A percentile compares a stretch with the other conserved stretches of the same genome.
Conservation (phyloP, 176 grass and related monocot genomes). For the Saccharum spontaneum region DNA sequence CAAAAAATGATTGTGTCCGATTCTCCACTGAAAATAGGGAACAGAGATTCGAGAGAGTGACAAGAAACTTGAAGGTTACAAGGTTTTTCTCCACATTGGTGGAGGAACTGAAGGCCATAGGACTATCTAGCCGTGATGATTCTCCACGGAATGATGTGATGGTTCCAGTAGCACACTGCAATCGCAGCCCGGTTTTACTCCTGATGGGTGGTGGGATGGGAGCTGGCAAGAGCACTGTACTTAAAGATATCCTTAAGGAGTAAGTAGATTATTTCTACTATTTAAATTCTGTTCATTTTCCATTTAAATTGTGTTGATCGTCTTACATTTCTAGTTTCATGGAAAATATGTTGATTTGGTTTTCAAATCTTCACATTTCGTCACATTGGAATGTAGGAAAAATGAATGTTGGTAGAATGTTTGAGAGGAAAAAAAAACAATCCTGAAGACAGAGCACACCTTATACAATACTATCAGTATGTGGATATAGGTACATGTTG, state of each 20-base stretch:
- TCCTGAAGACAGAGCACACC: not conserved
- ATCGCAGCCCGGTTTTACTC: constrained; percentile 83
- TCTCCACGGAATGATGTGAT: constrained; percentile 63
- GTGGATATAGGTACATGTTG: not conserved
- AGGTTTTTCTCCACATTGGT: constrained; percentile 85
- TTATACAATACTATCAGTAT: not conserved
- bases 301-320: not conserved
- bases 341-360: not conserved
- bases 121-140: constrained; percentile 39
- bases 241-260: constrained; percentile 89
- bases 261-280: constrained; percentile 39
- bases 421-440: not conserved
- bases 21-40: constrained; percentile 52
- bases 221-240: constrained; percentile 96
- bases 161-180: constrained; percentile 67
- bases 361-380: not conserved
- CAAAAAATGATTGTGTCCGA: not conserved
- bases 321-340: not conserved
- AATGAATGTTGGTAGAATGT: not conserved
- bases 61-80: constrained; percentile 73
- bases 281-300: not conserved
- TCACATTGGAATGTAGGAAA: not conserved
- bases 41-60: constrained; percentile 76
- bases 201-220: constrained; percentile 97
- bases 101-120: constrained; percentile 89